Percentiles rank a stretch among this genome's conserved stretches.
Conservation (phyloP, 2,329 filamentous ascomycete species). For the Sporothrix brasiliensis region DNA sequence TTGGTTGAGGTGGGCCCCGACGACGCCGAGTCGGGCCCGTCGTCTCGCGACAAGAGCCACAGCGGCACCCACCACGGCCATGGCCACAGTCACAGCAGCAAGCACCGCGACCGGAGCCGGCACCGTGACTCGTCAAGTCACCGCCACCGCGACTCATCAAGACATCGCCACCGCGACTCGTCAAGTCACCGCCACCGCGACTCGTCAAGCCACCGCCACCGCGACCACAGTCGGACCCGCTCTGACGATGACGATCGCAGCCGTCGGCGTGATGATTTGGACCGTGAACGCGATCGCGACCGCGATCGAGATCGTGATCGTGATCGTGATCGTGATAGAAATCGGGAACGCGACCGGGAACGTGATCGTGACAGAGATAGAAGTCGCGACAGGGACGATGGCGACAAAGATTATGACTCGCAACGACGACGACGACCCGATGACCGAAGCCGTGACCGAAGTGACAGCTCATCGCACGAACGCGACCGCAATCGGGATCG, state of each 20-base stretch:
- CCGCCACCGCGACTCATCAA: too few species aligned
- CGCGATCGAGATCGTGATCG: slow-evolving; percentile 39
- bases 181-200: slow-evolving; percentile 39
- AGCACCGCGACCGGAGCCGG: slow-evolving; percentile 33
- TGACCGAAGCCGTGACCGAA: slow-evolving; percentile 37
- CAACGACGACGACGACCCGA: slow-evolving; percentile 17
- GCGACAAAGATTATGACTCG: slow-evolving; percentile 23
- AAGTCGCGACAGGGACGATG: slow-evolving; percentile 35
- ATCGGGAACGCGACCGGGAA: slow-evolving; percentile 40
- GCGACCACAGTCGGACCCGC: slow-evolving; percentile 44
- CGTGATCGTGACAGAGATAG: slow-evolving; percentile 38
- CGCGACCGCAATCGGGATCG: slow-evolving; percentile 40
- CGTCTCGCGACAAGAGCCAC: not conserved
- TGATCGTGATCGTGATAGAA: slow-evolving; percentile 38
- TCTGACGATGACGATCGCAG: slow-evolving; percentile 42
- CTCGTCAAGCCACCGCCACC: not conserved
- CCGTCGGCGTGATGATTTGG: slow-evolving; percentile 28
- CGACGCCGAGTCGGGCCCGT: slow-evolving; percentile 39
- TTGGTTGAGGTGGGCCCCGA: slow-evolving; percentile 49
- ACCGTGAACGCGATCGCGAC: slow-evolving; percentile 41
- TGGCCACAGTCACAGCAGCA: not conserved
- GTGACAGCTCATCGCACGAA: slow-evolving; percentile 29
- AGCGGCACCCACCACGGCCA: not conserved
- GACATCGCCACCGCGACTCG: slow-evolving; percentile 27
- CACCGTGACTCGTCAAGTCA: slow-evolving; percentile 37